phyloP scores from a whole-genome alignment of 108 stramenopile species.

The Nannochloropsis oceanica region DNA sequence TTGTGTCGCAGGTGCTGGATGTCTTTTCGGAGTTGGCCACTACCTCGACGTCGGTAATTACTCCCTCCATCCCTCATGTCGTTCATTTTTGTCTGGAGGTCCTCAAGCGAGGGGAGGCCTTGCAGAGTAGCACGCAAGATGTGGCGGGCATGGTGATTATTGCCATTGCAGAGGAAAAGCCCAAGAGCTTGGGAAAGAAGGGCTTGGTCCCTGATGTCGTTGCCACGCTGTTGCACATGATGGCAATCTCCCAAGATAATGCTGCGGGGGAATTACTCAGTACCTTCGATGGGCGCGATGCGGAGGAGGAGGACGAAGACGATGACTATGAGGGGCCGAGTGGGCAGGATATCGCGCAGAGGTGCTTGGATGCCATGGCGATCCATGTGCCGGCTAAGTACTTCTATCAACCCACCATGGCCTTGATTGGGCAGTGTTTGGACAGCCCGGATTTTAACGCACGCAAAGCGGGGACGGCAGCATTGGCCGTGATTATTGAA shows the following conservation, averaged over 20 bases:
- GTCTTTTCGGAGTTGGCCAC: constrained; percentile 53
- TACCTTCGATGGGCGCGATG: constrained; percentile 52
- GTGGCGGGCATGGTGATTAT: constrained; percentile 74
- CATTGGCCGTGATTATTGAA: constrained; percentile 86
- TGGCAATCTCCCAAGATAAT: constrained; percentile 63
- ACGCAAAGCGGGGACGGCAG: constrained; percentile 87
- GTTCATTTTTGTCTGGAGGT: constrained; percentile 51
- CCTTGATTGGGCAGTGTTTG: constrained; percentile 63
- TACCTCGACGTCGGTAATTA: constrained; percentile 45
- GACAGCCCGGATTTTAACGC: constrained; percentile 50
- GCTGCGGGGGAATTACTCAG: constrained; percentile 80
- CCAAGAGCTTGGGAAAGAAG: constrained; percentile 73
- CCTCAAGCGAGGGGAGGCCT: constrained; percentile 42
- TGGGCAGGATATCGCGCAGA: constrained; percentile 82
- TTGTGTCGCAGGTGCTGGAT: constrained; percentile 57
- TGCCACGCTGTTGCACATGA: constrained; percentile 64
- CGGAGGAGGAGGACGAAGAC: constrained; percentile 57
- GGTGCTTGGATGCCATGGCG: constrained; percentile 82
- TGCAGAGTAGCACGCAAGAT: constrained; percentile 68
- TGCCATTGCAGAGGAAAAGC: constrained; percentile 76
- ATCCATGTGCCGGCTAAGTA: constrained; percentile 86
- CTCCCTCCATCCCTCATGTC: constrained; percentile 46
- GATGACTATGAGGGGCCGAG: constrained; percentile 60
- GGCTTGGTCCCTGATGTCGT: constrained; percentile 41
- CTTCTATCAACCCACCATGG: constrained; percentile 67